Percentiles rank a stretch among this genome's conserved stretches.
phyloP scores from a whole-genome alignment of 2,329 filamentous ascomycete genomes.

The Fusarium lyarnte region DNA sequence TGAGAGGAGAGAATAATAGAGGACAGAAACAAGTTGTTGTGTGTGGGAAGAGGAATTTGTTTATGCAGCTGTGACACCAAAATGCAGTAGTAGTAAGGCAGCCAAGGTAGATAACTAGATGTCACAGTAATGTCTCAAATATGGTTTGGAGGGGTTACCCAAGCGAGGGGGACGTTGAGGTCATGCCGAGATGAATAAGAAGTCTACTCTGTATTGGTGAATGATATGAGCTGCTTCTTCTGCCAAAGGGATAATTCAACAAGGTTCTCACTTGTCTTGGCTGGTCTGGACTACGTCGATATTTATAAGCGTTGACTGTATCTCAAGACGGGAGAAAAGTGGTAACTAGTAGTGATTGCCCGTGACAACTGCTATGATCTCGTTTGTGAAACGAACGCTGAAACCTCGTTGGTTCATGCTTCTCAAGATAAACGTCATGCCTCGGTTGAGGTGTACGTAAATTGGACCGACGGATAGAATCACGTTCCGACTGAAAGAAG shows the following conservation, averaged over 20 bases:
- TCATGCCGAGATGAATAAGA: neutral
- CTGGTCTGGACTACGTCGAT: neutral
- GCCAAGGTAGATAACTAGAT: neutral
- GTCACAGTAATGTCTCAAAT: conserved; percentile 25
- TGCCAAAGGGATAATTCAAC: neutral
- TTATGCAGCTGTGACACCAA: conserved; percentile 12
- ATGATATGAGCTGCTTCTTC: conserved; percentile 6
- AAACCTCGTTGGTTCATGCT: conserved; percentile 16
- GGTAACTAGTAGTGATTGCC: neutral
- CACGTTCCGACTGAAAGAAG: neutral
- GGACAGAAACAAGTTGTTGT: neutral
- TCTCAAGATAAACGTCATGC: conserved; percentile 10
- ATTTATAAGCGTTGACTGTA: conserved; percentile 2
- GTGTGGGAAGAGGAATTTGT: conserved; percentile 2
- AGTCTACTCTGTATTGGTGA: neutral
- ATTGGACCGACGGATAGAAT: conserved; percentile 10
- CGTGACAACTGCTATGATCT: conserved; percentile 2
- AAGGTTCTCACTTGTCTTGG: neutral
- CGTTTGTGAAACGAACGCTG: conserved; percentile 14
- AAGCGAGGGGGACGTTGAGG: conserved; percentile 7
- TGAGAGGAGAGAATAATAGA: neutral
- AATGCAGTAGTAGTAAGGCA: neutral
- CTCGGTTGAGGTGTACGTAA: conserved; percentile 2
- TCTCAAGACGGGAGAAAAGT: neutral
- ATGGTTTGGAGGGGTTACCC: conserved; percentile 18